Evolutionary conservation across 768 basidiomycete species (phyloP).

Genomic region (Leucocoprinus birnbaumii): DNA sequence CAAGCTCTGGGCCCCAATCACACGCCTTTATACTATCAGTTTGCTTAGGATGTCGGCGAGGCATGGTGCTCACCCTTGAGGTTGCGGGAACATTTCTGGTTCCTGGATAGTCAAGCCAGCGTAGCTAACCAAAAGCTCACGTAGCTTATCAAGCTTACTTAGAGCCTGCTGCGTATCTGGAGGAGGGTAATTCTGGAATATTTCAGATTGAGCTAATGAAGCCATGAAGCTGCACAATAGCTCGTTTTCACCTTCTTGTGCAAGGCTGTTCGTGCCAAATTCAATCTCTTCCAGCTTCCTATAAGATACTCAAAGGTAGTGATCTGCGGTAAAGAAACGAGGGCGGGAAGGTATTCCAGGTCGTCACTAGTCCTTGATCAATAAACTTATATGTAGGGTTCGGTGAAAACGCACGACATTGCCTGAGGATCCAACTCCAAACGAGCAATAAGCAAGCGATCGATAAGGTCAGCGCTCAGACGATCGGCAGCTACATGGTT

Average conservation of each 20-base stretch:
- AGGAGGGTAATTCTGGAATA: slow-evolving; percentile 52
- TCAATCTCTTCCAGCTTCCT: slow-evolving; percentile 89
- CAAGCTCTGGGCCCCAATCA: slow-evolving; percentile 78
- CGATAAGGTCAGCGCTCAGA: slow-evolving; percentile 58
- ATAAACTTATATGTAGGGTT: background rate
- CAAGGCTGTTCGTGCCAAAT: slow-evolving; percentile 47
- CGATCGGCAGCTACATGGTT: slow-evolving; percentile 30
- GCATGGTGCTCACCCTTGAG: slow-evolving; percentile 51
- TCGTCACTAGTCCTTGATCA: slow-evolving; percentile 50
- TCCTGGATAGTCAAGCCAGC: slow-evolving; percentile 87
- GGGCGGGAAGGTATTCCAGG: slow-evolving; percentile 66
- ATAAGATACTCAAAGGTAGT: slow-evolving; percentile 89
- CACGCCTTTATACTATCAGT: slow-evolving; percentile 42
- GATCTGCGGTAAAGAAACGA: slow-evolving; percentile 74
- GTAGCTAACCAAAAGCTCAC: slow-evolving; percentile 85
- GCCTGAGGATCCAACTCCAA: slow-evolving; percentile 74
- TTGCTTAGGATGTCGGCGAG: background rate
- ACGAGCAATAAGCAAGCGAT: slow-evolving; percentile 80
- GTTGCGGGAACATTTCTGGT: slow-evolving; percentile 94
- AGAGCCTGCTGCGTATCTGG: slow-evolving; percentile 61
- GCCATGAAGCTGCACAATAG: background rate
- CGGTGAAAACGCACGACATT: slow-evolving; percentile 54
- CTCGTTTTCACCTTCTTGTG: slow-evolving; percentile 56
- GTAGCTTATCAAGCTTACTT: slow-evolving; percentile 66
- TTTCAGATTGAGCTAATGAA: background rate